Conservation (phyloP, 257 asterid species). For the Petunia axillaris region DNA sequence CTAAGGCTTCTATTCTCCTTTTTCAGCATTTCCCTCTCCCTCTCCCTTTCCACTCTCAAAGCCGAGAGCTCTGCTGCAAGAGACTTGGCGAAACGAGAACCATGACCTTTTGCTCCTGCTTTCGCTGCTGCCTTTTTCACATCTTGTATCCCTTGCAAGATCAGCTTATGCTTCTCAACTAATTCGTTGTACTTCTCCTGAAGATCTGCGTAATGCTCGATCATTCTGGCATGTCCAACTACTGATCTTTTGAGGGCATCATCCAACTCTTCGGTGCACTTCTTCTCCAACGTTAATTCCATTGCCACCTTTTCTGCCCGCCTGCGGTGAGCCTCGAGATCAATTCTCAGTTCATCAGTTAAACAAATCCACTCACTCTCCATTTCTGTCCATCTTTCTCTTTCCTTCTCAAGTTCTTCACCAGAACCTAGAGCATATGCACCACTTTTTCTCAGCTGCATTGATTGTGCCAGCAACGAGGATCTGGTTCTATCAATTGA, state of each 20-base stretch:
- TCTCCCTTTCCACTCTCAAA: constrained; percentile 78
- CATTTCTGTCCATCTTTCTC: constrained; percentile 91
- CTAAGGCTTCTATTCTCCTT: constrained; percentile 77
- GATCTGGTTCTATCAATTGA: constrained; percentile 73
- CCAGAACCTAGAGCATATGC: constrained; percentile 42
- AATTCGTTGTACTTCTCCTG: constrained; percentile 88
- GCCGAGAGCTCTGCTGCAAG: constrained; percentile 91
- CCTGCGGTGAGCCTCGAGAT: constrained; percentile 70
- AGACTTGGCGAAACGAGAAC: constrained; percentile 81
- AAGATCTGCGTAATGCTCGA: constrained; percentile 86
- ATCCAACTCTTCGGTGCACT: constrained; percentile 78
- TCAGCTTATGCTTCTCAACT: constrained; percentile 61
- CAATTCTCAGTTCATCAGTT: constrained; percentile 89
- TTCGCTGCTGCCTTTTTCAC: constrained; percentile 87
- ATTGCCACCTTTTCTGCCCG: constrained; percentile 72
- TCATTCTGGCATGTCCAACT: constrained; percentile 80
- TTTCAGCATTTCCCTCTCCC: constrained; percentile 70
- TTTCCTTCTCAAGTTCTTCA: constrained; percentile 82
- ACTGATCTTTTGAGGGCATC: constrained; percentile 83
- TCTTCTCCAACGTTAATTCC: constrained; percentile 81
- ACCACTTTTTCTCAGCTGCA: constrained; percentile 74
- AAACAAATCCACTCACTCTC: constrained; percentile 97
- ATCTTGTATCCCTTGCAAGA: constrained; percentile 82
- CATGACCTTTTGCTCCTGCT: constrained; percentile 87
- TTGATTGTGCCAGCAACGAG: constrained; percentile 80